These are phyloP conservation scores for Spinacia oleracea DNA, from an alignment of 179 eudicot genomes.

Conservation along the genomic window DNA sequence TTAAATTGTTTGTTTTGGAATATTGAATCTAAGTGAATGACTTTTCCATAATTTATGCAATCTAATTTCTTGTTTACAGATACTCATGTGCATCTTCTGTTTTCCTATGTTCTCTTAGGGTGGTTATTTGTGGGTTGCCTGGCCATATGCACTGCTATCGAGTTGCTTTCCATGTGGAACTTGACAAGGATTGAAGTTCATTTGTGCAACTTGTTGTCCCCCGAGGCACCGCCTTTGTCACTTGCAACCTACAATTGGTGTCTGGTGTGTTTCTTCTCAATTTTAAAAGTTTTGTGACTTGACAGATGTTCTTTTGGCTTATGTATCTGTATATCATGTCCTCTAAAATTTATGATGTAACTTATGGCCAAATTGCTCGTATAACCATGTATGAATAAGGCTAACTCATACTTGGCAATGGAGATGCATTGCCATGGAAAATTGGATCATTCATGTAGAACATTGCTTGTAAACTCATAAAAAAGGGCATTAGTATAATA, in stretches of 20 bases:
- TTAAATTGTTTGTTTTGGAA: not conserved
- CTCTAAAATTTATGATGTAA: not conserved
- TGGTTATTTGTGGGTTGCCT: slow-evolving; percentile 53
- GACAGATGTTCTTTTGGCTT: slow-evolving; percentile 4
- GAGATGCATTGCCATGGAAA: not conserved
- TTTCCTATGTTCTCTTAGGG: slow-evolving; percentile 46
- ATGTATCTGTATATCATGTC: not conserved
- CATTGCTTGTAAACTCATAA: not conserved
- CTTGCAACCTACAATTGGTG: slow-evolving; percentile 94
- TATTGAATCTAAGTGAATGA: not conserved
- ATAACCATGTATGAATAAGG: not conserved
- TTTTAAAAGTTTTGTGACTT: not conserved
- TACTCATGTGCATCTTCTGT: not conserved
- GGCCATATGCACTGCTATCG: slow-evolving; percentile 66
- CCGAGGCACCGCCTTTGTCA: slow-evolving; percentile 82
- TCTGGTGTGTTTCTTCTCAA: slow-evolving; percentile 59
- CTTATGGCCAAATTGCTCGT: not conserved
- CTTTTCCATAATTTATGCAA: not conserved
- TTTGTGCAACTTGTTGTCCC: slow-evolving; percentile 89
- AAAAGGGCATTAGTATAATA: not conserved
- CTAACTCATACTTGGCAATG: not conserved
- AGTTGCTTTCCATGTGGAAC: slow-evolving; percentile 98
- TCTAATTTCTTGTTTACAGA: not conserved
- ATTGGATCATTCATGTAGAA: not conserved
- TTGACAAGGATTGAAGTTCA: slow-evolving; percentile 90